Conservation (phyloP, 2,329 filamentous ascomycete species). For the Akanthomyces muscarius region DNA sequence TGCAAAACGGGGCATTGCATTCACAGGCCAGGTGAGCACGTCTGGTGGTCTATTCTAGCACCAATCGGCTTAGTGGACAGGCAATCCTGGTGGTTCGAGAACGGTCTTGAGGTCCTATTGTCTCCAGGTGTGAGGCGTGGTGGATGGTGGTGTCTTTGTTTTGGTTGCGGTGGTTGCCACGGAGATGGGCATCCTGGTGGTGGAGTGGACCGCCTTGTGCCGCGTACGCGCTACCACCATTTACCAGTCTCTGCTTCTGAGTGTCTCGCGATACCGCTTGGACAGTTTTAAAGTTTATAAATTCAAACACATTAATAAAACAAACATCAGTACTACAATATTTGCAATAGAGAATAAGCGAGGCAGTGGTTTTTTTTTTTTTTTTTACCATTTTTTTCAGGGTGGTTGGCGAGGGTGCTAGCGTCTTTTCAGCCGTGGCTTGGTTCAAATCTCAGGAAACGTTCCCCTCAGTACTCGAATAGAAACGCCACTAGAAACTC, state of each 20-base stretch:
- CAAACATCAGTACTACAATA: too few relatives aligned
- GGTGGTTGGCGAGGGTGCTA: too few relatives aligned
- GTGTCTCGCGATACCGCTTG: neutral
- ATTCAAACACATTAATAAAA: neutral
- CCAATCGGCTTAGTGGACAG: neutral
- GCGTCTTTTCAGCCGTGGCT: too few relatives aligned
- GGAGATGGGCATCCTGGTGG: neutral
- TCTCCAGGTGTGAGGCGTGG: neutral
- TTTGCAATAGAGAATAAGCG: neutral
- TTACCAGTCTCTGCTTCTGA: too few relatives aligned
- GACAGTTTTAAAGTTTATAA: neutral
- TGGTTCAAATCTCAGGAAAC: too few relatives aligned
- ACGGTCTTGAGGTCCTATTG: slow-evolving; percentile 4
- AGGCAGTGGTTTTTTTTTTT: too few relatives aligned
- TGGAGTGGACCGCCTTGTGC: neutral
- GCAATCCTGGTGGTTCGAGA: slow-evolving; percentile 7
- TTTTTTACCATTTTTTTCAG: too few relatives aligned
- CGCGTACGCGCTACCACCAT: neutral
- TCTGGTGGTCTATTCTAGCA: neutral
- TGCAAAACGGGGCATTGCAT: neutral
- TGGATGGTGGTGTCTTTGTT: neutral
- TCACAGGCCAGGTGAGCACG: neutral
- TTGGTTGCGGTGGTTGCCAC: slow-evolving; percentile 12
- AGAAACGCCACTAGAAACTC: too few relatives aligned
- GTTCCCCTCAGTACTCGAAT: too few relatives aligned